Conservation (phyloP, 2,329 filamentous ascomycete genomes). For the Amphichorda felina region DNA sequence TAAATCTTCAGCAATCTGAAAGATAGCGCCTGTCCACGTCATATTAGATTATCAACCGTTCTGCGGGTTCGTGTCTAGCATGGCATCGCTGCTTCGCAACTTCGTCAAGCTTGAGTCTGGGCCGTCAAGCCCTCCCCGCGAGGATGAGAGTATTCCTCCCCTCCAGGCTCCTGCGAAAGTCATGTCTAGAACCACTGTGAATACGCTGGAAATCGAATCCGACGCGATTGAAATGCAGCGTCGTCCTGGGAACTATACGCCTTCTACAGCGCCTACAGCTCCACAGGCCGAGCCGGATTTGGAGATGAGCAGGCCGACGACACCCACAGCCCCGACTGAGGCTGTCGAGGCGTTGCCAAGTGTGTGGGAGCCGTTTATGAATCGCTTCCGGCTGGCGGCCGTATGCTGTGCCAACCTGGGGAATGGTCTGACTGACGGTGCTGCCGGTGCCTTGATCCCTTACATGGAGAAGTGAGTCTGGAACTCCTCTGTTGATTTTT, state of each 20-base stretch:
- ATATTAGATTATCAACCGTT: too few relatives aligned
- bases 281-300: slow-evolving; percentile 17
- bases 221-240: slow-evolving; percentile 15
- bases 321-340: slow-evolving; percentile 22
- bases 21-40: too few relatives aligned
- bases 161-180: slow-evolving; percentile 20
- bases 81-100: slow-evolving; percentile 15
- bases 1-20: too few relatives aligned
- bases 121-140: background rate
- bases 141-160: slow-evolving; percentile 8
- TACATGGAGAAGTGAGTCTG: slow-evolving; percentile 54
- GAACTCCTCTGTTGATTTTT: too few relatives aligned
- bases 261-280: background rate
- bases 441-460: slow-evolving; percentile 67
- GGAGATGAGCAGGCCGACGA: slow-evolving; percentile 42
- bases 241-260: slow-evolving; percentile 4
- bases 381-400: slow-evolving; percentile 55
- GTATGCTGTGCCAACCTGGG: slow-evolving; percentile 55
- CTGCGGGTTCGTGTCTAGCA: background rate
- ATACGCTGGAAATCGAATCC: too few relatives aligned
- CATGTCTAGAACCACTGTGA: slow-evolving; percentile 22
- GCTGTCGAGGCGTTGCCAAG: slow-evolving; percentile 39
- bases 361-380: slow-evolving; percentile 51
- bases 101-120: slow-evolving; percentile 17
- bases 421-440: slow-evolving; percentile 63